These are phyloP conservation scores for Saraca asoca DNA, from an alignment of 331 rosid genomes.

Conservation along the genomic window DNA sequence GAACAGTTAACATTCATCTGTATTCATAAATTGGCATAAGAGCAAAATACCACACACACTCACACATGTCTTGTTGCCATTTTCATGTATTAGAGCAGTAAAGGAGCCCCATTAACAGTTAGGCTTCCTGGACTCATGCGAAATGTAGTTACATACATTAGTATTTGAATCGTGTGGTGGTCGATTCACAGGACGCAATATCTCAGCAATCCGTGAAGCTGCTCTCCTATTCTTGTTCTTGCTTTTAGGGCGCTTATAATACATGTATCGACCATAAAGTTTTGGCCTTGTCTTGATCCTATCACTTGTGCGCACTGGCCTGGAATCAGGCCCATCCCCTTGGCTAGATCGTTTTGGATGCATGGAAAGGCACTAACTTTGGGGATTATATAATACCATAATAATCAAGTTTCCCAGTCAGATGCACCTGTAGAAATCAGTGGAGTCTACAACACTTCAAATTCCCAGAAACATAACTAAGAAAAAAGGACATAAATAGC, in stretches of 20 bases:
- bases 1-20: background rate
- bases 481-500: background rate
- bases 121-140: background rate
- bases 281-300: constrained; percentile 70
- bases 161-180: constrained; percentile 37
- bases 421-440: constrained; percentile 42
- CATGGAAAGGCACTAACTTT: constrained; percentile 37
- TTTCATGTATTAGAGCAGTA: background rate
- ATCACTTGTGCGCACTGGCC: constrained; percentile 74
- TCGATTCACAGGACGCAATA: constrained; percentile 57
- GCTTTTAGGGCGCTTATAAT: constrained; percentile 52
- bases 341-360: constrained; percentile 63
- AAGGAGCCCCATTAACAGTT: background rate
- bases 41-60: background rate
- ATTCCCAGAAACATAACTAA: constrained; percentile 11
- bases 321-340: constrained; percentile 55
- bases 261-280: constrained; percentile 54
- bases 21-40: background rate
- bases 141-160: constrained; percentile 46
- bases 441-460: constrained; percentile 20
- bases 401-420: constrained; percentile 7
- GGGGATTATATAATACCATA: constrained; percentile 12
- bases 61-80: background rate
- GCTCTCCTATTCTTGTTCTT: constrained; percentile 77
- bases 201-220: constrained; percentile 81